phyloP scores from a whole-genome alignment of 2,329 filamentous ascomycete genomes.

The Penicillium brasilianum region DNA sequence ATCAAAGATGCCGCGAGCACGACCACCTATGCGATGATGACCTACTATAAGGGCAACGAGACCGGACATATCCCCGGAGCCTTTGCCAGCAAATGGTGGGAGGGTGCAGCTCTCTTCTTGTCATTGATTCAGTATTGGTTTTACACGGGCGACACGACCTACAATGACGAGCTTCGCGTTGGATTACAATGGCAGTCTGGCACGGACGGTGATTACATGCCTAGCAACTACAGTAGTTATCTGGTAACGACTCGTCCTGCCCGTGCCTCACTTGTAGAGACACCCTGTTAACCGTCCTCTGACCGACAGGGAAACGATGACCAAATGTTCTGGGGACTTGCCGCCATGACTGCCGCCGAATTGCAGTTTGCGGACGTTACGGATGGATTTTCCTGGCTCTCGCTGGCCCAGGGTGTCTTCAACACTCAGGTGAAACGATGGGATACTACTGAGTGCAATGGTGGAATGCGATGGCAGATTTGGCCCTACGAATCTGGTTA shows the following conservation, averaged over 20 bases:
- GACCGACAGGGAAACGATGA: conserved; percentile 65
- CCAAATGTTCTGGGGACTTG: conserved; percentile 73
- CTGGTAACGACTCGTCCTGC: conserved; percentile 10
- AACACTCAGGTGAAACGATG: conserved; percentile 72
- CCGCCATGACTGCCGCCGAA: conserved; percentile 70
- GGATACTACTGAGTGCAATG: conserved; percentile 69
- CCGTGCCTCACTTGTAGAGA: not conserved
- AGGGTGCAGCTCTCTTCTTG: conserved; percentile 71
- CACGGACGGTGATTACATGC: conserved; percentile 41
- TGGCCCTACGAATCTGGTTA: conserved; percentile 76
- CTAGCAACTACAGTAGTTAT: conserved; percentile 42
- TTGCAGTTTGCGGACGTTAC: conserved; percentile 65
- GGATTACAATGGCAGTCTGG: conserved; percentile 42
- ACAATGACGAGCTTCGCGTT: conserved; percentile 62
- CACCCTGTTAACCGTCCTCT: not conserved
- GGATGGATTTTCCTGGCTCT: conserved; percentile 46
- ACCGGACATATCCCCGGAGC: conserved; percentile 58
- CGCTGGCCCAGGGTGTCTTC: conserved; percentile 72
- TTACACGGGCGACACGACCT: conserved; percentile 66
- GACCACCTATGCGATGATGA: conserved; percentile 56
- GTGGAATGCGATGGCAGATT: conserved; percentile 82
- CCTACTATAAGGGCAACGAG: conserved; percentile 58
- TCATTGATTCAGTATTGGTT: conserved; percentile 72
- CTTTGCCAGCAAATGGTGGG: conserved; percentile 77
- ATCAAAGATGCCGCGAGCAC: conserved; percentile 51